Evolutionary conservation across 805 yeast genomes (phyloP), one percentile per base, ranked within the genome.

Genomic region (Saccharomycopsis oosterbeekiorum): DNA sequence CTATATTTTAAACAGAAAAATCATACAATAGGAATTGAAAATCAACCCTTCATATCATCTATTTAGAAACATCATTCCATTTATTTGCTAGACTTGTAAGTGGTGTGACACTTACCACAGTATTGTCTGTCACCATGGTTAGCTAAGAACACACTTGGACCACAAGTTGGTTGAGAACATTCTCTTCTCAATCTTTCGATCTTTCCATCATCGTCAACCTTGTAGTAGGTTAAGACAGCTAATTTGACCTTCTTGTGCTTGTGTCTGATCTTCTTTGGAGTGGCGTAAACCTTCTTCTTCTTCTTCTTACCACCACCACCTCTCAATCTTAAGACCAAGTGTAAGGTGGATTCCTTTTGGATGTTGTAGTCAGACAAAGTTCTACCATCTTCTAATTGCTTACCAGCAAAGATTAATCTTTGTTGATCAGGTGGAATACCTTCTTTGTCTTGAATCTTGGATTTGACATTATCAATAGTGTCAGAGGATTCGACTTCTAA

Each of bases 271-370:
- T 92, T 96, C 92, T 94, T 94, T 85, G 99, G 99, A 77, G 98
- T 93, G 83, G 98, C 93, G 93, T 93, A 94, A 78, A 91, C 97
- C 96, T 93, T 93, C 97, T 94, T 94, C 94, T 94, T 94, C 87
- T 97, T 93, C 94, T 94, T 94, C 89, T 92, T 94, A 84, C 97
- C 97, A 82, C 97, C 97, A 83, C 97, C 97, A 83, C 98, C 98
- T 84, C 97, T 89, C 78, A 93, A 88, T 85, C 97, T 91, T 69
- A 93, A 82, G 68, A 93, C 98, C 81, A 93, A 85, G 79, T 93
- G 97, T 61, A 92, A 79, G 65, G 97, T 92, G 67, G 97, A 90
- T 81, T 92, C 97, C 84, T 92, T 92, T 81, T 91, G 97, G 78
- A 92, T 92, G 88, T 92, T 92, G 93, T 92, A 92, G 81, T 92